Evolutionary conservation across 2,329 filamentous ascomycete genomes (phyloP).

Genomic region (Hypomyces perniciosus): DNA sequence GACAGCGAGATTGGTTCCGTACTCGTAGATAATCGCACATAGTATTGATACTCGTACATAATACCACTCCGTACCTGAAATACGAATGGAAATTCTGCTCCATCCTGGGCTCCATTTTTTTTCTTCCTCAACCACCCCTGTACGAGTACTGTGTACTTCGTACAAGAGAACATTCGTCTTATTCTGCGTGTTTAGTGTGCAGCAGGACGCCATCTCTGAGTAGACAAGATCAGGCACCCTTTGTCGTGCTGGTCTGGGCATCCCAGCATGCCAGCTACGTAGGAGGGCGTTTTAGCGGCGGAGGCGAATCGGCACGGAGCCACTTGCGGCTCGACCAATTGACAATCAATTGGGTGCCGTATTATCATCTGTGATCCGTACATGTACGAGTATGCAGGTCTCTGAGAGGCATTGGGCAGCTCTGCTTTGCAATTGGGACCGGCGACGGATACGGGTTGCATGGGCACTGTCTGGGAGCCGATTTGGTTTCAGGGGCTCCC

Average conservation of each 20-base stretch:
- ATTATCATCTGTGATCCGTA: constrained; percentile 1
- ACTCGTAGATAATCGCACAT: too few species aligned
- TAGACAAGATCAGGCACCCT: constrained; percentile 1
- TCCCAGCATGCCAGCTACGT: not conserved
- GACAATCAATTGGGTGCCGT: constrained; percentile 6
- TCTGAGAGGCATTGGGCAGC: constrained; percentile 12
- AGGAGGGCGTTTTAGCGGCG: not conserved
- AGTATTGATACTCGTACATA: too few species aligned
- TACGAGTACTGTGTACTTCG: not conserved
- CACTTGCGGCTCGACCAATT: constrained; percentile 17
- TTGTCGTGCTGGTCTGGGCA: not conserved
- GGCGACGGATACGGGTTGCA: not conserved
- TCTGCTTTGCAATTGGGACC: constrained; percentile 9
- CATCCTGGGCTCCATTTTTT: too few species aligned
- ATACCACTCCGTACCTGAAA: too few species aligned
- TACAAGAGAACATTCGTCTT: not conserved
- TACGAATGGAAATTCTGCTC: too few species aligned
- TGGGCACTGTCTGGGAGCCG: constrained; percentile 5
- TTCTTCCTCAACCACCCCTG: not conserved
- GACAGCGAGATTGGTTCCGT: too few species aligned
- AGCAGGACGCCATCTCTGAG: not conserved
- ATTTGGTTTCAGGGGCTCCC: constrained; percentile 5
- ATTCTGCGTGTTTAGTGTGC: not conserved
- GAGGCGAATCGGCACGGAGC: constrained; percentile 10
- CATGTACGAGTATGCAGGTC: not conserved